Evolutionary conservation across 2,329 filamentous ascomycete species (phyloP).

Genomic region (Colletotrichum sp.): DNA sequence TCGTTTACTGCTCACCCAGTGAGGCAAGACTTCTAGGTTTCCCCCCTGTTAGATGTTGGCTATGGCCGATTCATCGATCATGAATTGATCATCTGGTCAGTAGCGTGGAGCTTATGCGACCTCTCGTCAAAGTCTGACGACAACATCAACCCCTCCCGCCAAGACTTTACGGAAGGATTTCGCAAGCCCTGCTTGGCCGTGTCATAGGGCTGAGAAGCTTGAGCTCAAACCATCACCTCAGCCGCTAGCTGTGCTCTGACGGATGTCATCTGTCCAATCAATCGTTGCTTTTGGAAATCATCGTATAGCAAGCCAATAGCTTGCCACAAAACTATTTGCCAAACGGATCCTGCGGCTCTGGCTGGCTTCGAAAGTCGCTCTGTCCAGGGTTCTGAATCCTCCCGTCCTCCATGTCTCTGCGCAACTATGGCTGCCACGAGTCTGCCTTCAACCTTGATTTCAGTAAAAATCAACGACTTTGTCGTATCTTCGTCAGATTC

Average conservation of each 20-base stretch:
- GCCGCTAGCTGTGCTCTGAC: not conserved
- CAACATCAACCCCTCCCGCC: not conserved
- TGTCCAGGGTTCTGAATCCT: not conserved
- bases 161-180: not conserved
- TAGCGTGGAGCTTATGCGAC: not conserved
- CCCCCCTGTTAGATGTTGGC: not conserved
- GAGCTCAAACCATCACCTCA: not conserved
- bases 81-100: not conserved
- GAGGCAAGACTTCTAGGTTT: not conserved
- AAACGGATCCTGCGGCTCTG: constrained; percentile 9
- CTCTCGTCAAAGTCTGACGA: not conserved
- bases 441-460: not conserved
- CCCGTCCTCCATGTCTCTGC: not conserved
- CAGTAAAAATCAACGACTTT: not conserved
- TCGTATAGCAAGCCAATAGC: constrained; percentile 16
- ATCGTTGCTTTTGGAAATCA: not conserved
- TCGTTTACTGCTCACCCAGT: not conserved
- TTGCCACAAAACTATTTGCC: not conserved
- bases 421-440: not conserved
- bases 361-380: not conserved
- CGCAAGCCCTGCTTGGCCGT: not conserved
- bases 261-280: not conserved
- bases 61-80: not conserved
- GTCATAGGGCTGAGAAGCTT: constrained; percentile 12
- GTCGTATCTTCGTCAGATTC: not conserved